phyloP scores from a whole-genome alignment of 2,329 filamentous ascomycete species.

The Cladobotryum protrusum region DNA sequence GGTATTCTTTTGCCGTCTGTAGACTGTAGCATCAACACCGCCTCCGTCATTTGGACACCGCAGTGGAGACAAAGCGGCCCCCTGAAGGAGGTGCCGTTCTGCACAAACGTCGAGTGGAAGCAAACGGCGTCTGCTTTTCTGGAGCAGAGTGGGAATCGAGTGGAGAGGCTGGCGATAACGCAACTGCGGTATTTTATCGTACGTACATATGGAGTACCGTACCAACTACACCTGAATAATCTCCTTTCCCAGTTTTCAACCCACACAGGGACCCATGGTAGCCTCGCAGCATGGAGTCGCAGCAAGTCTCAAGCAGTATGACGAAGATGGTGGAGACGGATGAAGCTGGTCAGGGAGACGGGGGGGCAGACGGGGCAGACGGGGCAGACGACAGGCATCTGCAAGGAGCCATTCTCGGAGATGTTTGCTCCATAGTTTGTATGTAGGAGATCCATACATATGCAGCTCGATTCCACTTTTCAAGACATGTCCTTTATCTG shows the following conservation, averaged over 20 bases:
- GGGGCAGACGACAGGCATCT: not conserved
- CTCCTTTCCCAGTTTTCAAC: no score
- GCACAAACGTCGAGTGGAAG: not conserved
- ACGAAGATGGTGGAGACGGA: constrained; percentile 8
- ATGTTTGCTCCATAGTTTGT: not conserved
- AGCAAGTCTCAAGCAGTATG: constrained; percentile 1
- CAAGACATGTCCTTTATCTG: not conserved
- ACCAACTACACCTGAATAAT: no score
- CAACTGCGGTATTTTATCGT: constrained; percentile 25
- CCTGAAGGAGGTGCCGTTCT: constrained; percentile 3
- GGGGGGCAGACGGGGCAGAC: not conserved
- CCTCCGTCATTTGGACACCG: constrained; percentile 17
- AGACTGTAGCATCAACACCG: constrained; percentile 14
- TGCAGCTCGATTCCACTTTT: not conserved
- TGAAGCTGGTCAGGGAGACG: not conserved
- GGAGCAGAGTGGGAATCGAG: constrained; percentile 16
- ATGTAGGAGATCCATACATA: constrained; percentile 1
- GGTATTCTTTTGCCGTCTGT: constrained; percentile 4
- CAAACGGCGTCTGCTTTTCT: constrained; percentile 5
- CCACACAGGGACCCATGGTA: not conserved
- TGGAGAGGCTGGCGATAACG: constrained; percentile 22
- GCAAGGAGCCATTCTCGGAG: not conserved
- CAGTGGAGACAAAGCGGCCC: constrained; percentile 13
- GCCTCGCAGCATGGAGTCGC: constrained; percentile 4
- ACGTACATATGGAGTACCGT: no score